A percentile compares a stretch with the other conserved stretches of the same genome.
Evolutionary conservation across 495 filamentous ascomycete genomes (phyloP).

Genomic region (Viridothelium virens): DNA sequence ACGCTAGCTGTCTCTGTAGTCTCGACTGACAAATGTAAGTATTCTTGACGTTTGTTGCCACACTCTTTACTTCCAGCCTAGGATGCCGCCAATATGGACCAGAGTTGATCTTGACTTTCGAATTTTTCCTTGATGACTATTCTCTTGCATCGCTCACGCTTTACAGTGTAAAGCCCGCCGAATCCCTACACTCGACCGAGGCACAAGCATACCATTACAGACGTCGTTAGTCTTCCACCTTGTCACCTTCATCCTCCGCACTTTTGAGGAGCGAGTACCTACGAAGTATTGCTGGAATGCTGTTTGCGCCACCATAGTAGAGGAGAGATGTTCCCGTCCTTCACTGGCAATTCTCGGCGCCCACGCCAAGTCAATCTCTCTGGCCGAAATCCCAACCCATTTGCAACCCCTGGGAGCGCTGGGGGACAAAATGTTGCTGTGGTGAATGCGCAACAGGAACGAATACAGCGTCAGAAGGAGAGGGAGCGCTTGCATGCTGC

Average conservation of each 20-base stretch:
- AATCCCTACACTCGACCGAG: no score
- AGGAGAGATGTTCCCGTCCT: constrained; percentile 71
- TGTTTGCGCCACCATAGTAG: neutral
- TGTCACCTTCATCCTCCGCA: neutral
- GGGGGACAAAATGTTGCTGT: constrained; percentile 66
- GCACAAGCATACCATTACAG: no score
- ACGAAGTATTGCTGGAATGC: neutral
- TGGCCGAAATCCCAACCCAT: constrained; percentile 71
- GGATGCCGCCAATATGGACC: no score
- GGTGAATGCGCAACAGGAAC: constrained; percentile 77
- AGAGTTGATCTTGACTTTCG: no score
- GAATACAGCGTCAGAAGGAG: constrained; percentile 70
- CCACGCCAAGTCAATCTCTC: constrained; percentile 90
- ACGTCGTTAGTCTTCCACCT: no score
- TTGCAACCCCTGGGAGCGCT: constrained; percentile 45
- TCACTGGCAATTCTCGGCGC: constrained; percentile 78
- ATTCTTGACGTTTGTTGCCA: neutral
- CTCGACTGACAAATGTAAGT: neutral
- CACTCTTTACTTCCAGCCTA: neutral
- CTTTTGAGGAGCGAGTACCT: neutral
- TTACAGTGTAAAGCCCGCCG: no score
- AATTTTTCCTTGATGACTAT: no score
- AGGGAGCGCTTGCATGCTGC: constrained; percentile 68
- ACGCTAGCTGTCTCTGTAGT: neutral
- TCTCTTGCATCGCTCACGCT: no score